Evolutionary conservation across 768 basidiomycete genomes (phyloP).

Genomic region (Auricularia heimuer): DNA sequence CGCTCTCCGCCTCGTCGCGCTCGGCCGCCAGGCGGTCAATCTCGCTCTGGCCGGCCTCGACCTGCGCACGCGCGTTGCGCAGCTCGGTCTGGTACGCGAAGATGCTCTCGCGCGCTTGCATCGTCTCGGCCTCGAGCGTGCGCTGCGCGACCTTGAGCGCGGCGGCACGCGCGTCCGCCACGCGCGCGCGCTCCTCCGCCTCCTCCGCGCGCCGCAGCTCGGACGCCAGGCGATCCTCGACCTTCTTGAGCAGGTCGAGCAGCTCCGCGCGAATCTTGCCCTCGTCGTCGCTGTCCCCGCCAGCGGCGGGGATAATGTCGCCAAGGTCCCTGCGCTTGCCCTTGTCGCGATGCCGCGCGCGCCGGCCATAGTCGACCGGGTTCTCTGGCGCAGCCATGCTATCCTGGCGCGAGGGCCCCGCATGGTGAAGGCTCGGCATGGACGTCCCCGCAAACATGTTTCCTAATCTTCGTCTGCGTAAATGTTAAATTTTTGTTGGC

Average conservation of each 20-base stretch:
- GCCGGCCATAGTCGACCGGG: too few species aligned
- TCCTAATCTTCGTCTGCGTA: too few species aligned
- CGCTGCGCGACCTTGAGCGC: constrained; percentile 1
- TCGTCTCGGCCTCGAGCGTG: background rate
- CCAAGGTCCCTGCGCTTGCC: background rate
- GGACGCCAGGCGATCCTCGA: background rate
- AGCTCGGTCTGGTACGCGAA: background rate
- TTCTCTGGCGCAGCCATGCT: too few species aligned
- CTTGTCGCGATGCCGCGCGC: background rate
- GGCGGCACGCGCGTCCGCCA: background rate
- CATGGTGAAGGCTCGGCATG: too few species aligned
- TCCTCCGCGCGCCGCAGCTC: background rate
- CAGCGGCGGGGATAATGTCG: background rate
- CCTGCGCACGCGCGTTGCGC: background rate
- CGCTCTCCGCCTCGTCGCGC: background rate
- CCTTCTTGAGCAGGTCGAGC: background rate
- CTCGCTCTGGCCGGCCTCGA: background rate
- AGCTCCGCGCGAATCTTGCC: background rate
- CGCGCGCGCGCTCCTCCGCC: background rate
- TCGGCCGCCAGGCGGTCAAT: background rate
- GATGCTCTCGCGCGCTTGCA: background rate
- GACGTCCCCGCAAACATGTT: too few species aligned
- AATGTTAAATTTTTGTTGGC: too few species aligned
- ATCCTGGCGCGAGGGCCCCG: too few species aligned
- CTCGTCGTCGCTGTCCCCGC: background rate